A percentile compares a stretch with the other conserved stretches of the same genome.
Evolutionary conservation across 768 basidiomycete species (phyloP).

Genomic region (Mycena venus): DNA sequence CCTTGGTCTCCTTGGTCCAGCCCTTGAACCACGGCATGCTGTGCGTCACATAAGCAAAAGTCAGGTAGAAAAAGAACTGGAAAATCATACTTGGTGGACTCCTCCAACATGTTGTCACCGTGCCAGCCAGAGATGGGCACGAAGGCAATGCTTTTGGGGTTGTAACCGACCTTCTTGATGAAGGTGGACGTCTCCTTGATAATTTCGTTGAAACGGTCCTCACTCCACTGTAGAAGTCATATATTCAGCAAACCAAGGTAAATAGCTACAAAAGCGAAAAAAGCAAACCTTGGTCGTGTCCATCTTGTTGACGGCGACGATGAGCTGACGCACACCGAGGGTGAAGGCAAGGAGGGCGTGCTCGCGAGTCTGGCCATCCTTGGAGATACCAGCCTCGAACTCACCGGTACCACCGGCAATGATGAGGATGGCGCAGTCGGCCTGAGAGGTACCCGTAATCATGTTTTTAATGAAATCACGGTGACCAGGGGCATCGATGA

Average conservation of each 20-base stretch:
- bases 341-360: slow-evolving; percentile 99
- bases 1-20: slow-evolving; percentile 97
- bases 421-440: slow-evolving; percentile 99
- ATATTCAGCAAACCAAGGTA: background rate
- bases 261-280: background rate
- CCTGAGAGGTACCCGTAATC: slow-evolving; percentile 99
- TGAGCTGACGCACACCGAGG: slow-evolving; percentile 99
- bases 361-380: slow-evolving; percentile 99
- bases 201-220: slow-evolving; percentile 99
- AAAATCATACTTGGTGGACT: slow-evolving; percentile 86
- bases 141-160: slow-evolving; percentile 98
- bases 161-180: slow-evolving; percentile 99
- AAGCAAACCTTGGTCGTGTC: slow-evolving; percentile 92
- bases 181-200: slow-evolving; percentile 97
- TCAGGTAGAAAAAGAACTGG: background rate
- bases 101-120: slow-evolving; percentile 99
- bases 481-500: slow-evolving; percentile 99
- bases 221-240: slow-evolving; percentile 83
- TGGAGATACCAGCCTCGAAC: slow-evolving; percentile 99
- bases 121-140: slow-evolving; percentile 99
- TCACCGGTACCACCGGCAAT: slow-evolving; percentile 99
- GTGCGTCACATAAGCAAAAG: slow-evolving; percentile 31
- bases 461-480: slow-evolving; percentile 99
- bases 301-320: slow-evolving; percentile 99
- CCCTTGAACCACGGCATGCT: slow-evolving; percentile 99